Evolutionary conservation across 805 yeast genomes (phyloP).

Genomic region (Ogataea ganodermae): DNA sequence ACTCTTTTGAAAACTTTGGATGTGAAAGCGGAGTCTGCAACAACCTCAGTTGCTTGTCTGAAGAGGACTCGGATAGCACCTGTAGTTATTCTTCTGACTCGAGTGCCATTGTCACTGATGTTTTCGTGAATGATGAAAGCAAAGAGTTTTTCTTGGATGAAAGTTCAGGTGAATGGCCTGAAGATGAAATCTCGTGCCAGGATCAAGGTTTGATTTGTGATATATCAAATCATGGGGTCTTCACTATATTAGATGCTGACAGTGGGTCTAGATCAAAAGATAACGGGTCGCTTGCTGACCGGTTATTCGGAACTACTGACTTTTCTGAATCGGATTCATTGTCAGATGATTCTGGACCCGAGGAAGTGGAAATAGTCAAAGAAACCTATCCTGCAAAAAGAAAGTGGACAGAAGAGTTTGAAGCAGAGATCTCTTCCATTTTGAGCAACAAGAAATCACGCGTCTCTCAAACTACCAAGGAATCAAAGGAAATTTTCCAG

Average conservation of each 20-base stretch:
- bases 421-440: not conserved
- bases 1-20: not conserved
- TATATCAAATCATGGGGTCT: not conserved
- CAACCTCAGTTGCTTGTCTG: not conserved
- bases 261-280: not conserved
- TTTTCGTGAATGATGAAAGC: not conserved
- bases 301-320: not conserved
- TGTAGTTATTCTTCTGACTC: constrained; percentile 4
- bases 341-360: constrained; percentile 18
- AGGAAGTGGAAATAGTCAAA: constrained; percentile 13
- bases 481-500: not conserved
- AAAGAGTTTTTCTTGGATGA: not conserved
- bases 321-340: not conserved
- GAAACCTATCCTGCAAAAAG: constrained; percentile 8
- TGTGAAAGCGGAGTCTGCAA: not conserved
- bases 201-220: not conserved
- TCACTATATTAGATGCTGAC: not conserved
- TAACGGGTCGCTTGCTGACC: not conserved
- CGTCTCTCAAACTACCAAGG: not conserved
- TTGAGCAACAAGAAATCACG: not conserved
- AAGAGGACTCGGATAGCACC: not conserved
- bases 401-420: constrained; percentile 7
- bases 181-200: not conserved
- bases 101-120: not conserved
- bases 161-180: not conserved